A percentile compares a stretch with the other conserved stretches of the same genome.
phyloP scores from a whole-genome alignment of 2,329 filamentous ascomycete genomes.

The Metarhizium anisopliae region DNA sequence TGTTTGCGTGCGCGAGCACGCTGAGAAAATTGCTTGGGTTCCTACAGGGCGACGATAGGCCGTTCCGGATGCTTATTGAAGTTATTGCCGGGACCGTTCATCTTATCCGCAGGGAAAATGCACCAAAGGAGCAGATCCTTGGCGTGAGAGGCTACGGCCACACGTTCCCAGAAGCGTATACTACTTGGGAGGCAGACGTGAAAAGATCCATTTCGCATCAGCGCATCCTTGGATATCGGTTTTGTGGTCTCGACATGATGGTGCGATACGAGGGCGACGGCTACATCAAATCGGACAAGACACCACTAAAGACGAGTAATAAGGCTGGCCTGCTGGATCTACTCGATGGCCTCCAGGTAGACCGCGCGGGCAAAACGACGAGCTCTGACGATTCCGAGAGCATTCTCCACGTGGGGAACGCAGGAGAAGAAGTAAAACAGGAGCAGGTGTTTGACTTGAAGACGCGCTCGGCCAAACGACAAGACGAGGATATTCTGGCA shows the following conservation, averaged over 20 bases:
- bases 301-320: neutral
- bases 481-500: conserved; percentile 19
- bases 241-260: conserved; percentile 15
- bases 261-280: conserved; percentile 20
- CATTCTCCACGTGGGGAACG: neutral
- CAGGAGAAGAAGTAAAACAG: conserved; percentile 21
- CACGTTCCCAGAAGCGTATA: conserved; percentile 57
- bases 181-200: conserved; percentile 48
- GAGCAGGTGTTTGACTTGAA: conserved; percentile 33
- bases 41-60: conserved; percentile 28
- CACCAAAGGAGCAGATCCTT: conserved; percentile 45
- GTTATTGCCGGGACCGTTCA: conserved; percentile 43
- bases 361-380: no score
- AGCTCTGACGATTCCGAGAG: neutral
- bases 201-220: conserved; percentile 52
- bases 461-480: conserved; percentile 25
- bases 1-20: conserved; percentile 47
- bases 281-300: conserved; percentile 9
- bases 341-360: neutral
- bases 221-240: conserved; percentile 20
- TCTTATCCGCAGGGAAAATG: conserved; percentile 52
- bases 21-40: conserved; percentile 51
- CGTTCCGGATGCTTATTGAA: conserved; percentile 49
- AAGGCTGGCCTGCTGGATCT: neutral
- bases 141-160: conserved; percentile 55